phyloP scores from a whole-genome alignment of 2,329 filamentous ascomycete species.

The Paraconiothyrium brasiliense region DNA sequence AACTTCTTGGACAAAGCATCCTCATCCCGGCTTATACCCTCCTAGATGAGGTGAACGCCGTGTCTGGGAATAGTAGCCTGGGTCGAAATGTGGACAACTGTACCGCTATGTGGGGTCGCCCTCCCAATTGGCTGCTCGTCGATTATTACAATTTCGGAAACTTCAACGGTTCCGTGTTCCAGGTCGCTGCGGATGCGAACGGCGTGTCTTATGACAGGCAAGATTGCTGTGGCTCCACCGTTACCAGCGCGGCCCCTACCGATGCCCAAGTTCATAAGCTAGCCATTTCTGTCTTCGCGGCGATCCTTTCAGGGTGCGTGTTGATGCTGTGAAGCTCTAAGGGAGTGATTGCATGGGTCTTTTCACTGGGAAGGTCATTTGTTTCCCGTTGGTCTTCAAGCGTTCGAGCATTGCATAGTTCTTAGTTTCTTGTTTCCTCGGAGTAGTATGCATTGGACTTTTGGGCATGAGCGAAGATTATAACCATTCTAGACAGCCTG shows the following conservation, averaged over 20 bases:
- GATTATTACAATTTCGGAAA: conserved; percentile 49
- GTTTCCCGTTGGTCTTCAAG: neutral
- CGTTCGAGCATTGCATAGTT: neutral
- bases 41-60: conserved; percentile 42
- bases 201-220: conserved; percentile 32
- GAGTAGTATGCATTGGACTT: neutral
- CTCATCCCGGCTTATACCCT: conserved; percentile 43
- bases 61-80: conserved; percentile 37
- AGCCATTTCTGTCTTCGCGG: neutral
- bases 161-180: conserved; percentile 47
- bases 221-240: conserved; percentile 32
- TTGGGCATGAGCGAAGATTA: neutral
- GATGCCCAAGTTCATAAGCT: neutral
- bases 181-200: conserved; percentile 62
- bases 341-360: neutral
- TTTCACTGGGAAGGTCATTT: neutral
- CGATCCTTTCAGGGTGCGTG: neutral
- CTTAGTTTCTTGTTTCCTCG: neutral
- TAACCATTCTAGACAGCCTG: too few relatives aligned
- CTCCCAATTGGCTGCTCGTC: conserved; percentile 49
- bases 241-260: neutral
- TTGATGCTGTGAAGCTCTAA: neutral
- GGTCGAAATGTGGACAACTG: conserved; percentile 40
- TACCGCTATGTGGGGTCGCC: conserved; percentile 39
- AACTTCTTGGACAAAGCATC: conserved; percentile 52